Conservation (phyloP, 2,329 filamentous ascomycete species). For the Sclerotinia borealis region DNA sequence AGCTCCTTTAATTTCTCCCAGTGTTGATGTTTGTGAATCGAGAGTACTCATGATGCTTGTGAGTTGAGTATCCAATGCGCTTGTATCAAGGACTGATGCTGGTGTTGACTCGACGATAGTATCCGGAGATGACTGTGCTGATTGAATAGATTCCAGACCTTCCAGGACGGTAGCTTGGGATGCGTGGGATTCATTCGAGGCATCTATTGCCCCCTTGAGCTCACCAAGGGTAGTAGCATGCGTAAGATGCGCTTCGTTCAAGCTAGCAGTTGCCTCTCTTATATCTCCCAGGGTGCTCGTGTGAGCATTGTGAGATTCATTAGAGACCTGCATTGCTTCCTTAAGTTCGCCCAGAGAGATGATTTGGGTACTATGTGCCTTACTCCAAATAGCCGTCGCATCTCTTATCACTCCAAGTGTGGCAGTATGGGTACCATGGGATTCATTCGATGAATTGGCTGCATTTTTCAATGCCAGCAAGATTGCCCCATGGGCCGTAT, state of each 20-base stretch:
- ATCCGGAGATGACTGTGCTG: neutral
- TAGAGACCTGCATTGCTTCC: neutral
- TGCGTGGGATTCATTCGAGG: constrained; percentile 12
- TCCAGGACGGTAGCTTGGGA: constrained; percentile 15
- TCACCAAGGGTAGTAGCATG: constrained; percentile 19
- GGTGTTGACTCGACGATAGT: neutral
- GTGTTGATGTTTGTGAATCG: constrained; percentile 15
- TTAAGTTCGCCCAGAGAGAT: constrained; percentile 9
- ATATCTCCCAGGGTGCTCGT: constrained; percentile 17
- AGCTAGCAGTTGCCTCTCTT: constrained; percentile 16
- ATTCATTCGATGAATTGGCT: constrained; percentile 14
- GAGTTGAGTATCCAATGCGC: constrained; percentile 12
- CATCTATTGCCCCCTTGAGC: constrained; percentile 15
- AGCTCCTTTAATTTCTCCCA: constrained; percentile 18
- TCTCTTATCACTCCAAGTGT: constrained; percentile 13
- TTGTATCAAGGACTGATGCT: neutral
- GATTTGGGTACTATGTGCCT: constrained; percentile 13
- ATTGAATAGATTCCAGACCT: constrained; percentile 12
- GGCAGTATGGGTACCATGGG: constrained; percentile 14
- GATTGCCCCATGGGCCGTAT: constrained; percentile 11
- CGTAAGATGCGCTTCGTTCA: constrained; percentile 15
- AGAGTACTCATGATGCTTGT: constrained; percentile 19
- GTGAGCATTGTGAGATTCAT: constrained; percentile 18
- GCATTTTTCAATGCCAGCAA: constrained; percentile 21
- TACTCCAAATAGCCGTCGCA: constrained; percentile 2